These are phyloP conservation scores for Lentinula aciculospora DNA, from an alignment of 768 basidiomycete species.

Conservation along the genomic window DNA sequence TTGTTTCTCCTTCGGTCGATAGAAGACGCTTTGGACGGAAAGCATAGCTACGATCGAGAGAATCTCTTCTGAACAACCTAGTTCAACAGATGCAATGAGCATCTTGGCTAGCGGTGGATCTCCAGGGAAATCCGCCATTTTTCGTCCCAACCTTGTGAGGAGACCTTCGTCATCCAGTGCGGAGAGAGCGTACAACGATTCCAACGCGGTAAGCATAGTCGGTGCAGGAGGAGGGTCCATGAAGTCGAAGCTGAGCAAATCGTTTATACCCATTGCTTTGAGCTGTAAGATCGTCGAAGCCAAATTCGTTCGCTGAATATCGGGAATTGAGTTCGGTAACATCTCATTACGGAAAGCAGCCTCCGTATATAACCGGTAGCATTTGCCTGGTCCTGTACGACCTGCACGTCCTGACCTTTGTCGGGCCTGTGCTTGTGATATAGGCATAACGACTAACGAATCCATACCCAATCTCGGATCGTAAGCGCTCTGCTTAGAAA, in stretches of 20 bases:
- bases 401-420: constrained; percentile 96
- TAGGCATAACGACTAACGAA: constrained; percentile 96
- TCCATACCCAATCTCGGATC: constrained; percentile 98
- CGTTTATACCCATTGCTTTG: constrained; percentile 99
- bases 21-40: constrained; percentile 93
- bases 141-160: constrained; percentile 88
- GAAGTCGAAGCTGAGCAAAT: constrained; percentile 95
- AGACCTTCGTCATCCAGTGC: constrained; percentile 97
- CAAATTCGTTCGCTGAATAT: constrained; percentile 94
- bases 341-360: constrained; percentile 98
- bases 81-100: constrained; percentile 95
- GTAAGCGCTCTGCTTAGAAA: constrained; percentile 98
- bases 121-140: constrained; percentile 99
- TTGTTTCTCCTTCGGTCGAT: constrained; percentile 99
- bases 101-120: constrained; percentile 95
- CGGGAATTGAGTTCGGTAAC: constrained; percentile 95
- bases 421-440: constrained; percentile 96
- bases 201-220: constrained; percentile 94
- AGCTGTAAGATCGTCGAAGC: constrained; percentile 89
- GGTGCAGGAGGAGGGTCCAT: constrained; percentile 99
- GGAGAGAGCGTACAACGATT: constrained; percentile 90
- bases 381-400: constrained; percentile 96
- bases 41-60: constrained; percentile 97
- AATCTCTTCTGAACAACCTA: constrained; percentile 98
- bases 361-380: constrained; percentile 96